Evolutionary conservation across 1,284 basidiomycete species (phyloP).

Genomic region (Rhizoctonia solani): DNA sequence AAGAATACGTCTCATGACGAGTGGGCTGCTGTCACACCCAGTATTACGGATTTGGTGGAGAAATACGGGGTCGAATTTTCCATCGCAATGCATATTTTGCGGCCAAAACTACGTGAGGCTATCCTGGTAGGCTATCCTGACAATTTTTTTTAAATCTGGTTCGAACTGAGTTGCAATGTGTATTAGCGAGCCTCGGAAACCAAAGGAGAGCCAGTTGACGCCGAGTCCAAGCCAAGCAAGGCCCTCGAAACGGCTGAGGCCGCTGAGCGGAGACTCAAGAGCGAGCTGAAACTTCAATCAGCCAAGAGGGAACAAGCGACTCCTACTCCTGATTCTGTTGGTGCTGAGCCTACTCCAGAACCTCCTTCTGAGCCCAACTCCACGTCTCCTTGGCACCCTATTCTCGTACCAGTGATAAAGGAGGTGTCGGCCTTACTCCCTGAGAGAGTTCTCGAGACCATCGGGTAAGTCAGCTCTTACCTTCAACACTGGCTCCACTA

Average conservation of each 20-base stretch:
- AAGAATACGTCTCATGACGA: slow-evolving; percentile 47
- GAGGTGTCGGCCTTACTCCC: slow-evolving; percentile 71
- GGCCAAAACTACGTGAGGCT: slow-evolving; percentile 73
- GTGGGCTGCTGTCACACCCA: slow-evolving; percentile 54
- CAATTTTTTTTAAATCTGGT: slow-evolving; percentile 2
- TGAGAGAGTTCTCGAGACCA: slow-evolving; percentile 60
- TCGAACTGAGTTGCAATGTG: neutral
- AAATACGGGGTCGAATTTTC: slow-evolving; percentile 78
- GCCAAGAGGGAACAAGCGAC: slow-evolving; percentile 22
- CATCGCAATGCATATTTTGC: slow-evolving; percentile 89
- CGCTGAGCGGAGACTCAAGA: slow-evolving; percentile 24
- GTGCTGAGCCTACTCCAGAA: slow-evolving; percentile 17
- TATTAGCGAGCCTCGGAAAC: slow-evolving; percentile 24
- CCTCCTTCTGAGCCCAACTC: slow-evolving; percentile 3
- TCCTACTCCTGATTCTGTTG: slow-evolving; percentile 2
- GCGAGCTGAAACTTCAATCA: slow-evolving; percentile 36
- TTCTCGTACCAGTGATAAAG: slow-evolving; percentile 68
- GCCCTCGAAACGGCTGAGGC: slow-evolving; percentile 23
- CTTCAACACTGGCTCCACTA: neutral
- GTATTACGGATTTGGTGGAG: slow-evolving; percentile 69
- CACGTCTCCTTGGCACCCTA: slow-evolving; percentile 68
- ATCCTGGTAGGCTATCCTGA: slow-evolving; percentile 61
- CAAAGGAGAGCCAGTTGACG: slow-evolving; percentile 17
- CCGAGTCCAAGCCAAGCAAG: slow-evolving; percentile 4
- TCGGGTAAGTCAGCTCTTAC: slow-evolving; percentile 61